Base-by-base conservation (phyloP, 176 grass and related monocot species). In the Juncus inflexus region DNA sequence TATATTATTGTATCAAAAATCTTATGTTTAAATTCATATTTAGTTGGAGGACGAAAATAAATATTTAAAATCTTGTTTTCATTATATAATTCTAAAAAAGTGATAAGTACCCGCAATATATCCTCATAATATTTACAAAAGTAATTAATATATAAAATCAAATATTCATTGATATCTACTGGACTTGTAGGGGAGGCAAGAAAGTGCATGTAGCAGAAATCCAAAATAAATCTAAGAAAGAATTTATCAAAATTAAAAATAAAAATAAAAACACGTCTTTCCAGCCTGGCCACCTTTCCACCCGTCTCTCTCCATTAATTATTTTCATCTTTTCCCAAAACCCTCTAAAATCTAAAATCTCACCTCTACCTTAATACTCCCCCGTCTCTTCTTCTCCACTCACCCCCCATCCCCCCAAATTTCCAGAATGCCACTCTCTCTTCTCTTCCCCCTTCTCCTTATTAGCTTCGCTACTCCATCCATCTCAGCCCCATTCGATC, bases 211-310 rank as follows among this genome's bases (percentile, higher is more conserved):
- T 28, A 28, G 19, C 19, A 28, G 19, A 28, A 28, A 28, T 28
- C 19, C 19, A 63, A n/a, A 50, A 62, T 35, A 37, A 64, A 40
- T 61, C 40, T 39, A 50, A 45, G 15, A 47, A 40, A 43, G 5
- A 42, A 1, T 37, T 5, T 42, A 70, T 16, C 2, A 37, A 37
- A 13, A n/a, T n/a, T n/a, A n/a, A n/a, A n/a, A n/a, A n/a, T n/a
- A 65, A 64, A 63, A 56, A 19, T 40, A 36, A 42, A 8, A 36
- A 72, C 66, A 42, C 58, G 55, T 78, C 84, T 55, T 55, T 83
- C 85, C 81, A 94, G 90, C 40, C 85, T 88, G 85, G 65, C 76
- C 66, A 38, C 52, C 55, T 6, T 12, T 36, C 45, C 54, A 43
- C 65, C 40, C 40, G 15, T 7, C 38, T 54, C 41, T 12, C 5